These are phyloP conservation scores for Inga oerstediana DNA, from an alignment of 306 rosid genomes.

Conservation along the genomic window DNA sequence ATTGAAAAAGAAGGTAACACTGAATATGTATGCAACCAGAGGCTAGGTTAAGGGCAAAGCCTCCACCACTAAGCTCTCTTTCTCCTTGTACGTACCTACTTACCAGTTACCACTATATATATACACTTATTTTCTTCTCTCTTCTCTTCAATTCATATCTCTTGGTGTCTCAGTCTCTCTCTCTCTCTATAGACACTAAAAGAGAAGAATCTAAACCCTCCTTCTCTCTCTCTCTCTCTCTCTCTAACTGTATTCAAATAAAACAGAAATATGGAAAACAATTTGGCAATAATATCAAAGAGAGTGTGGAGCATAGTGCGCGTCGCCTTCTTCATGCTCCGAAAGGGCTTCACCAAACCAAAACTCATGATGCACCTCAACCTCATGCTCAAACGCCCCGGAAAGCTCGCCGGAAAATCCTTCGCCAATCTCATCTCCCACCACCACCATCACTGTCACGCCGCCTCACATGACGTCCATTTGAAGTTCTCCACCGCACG, in stretches of 20 bases:
- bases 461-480: not conserved
- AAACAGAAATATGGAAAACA: slow-evolving; percentile 47
- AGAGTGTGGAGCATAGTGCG: slow-evolving; percentile 68
- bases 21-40: too few species aligned
- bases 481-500: slow-evolving; percentile 37
- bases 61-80: too few species aligned
- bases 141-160: not conserved
- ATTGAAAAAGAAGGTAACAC: too few species aligned
- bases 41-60: too few species aligned
- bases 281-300: slow-evolving; percentile 50
- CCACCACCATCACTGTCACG: slow-evolving; percentile 28
- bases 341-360: slow-evolving; percentile 70
- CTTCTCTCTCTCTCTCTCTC: not conserved
- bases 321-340: slow-evolving; percentile 62
- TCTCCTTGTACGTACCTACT: too few species aligned
- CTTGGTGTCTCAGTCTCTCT: not conserved
- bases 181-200: not conserved
- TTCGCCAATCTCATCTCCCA: slow-evolving; percentile 60
- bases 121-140: slow-evolving; percentile 1
- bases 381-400: slow-evolving; percentile 79
- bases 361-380: slow-evolving; percentile 67
- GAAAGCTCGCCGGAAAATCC: slow-evolving; percentile 89
- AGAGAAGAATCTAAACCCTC: not conserved
- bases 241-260: not conserved
- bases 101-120: too few species aligned